Evolutionary conservation across 192 early-diverging fungal species (phyloP).

Genomic region (Coemansia sp.): DNA sequence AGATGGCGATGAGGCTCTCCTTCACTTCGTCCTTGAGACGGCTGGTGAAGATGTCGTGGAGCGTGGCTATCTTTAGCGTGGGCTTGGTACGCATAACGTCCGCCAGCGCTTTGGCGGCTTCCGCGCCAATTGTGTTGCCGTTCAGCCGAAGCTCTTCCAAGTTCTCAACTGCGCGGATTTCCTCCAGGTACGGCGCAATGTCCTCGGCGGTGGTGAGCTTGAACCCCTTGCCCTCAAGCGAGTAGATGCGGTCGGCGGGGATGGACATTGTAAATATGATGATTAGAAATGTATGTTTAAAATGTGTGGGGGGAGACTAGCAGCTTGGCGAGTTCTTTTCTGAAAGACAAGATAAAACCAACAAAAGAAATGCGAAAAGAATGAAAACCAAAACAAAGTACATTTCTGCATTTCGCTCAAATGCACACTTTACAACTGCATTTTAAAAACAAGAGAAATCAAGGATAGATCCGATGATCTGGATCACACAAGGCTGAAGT

Average conservation of each 20-base stretch:
- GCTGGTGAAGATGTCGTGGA: slow-evolving; percentile 94
- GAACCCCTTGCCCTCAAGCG: slow-evolving; percentile 85
- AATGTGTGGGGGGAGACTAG: not conserved
- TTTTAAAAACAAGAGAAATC: no score
- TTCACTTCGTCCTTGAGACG: slow-evolving; percentile 91
- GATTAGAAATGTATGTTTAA: not conserved
- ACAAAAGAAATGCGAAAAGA: not conserved
- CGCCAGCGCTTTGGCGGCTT: slow-evolving; percentile 82
- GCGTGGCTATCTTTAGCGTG: slow-evolving; percentile 77
- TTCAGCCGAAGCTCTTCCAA: slow-evolving; percentile 74
- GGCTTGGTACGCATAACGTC: slow-evolving; percentile 67
- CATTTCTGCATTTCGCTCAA: not conserved
- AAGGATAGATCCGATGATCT: slow-evolving; percentile 3
- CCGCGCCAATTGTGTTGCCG: slow-evolving; percentile 94
- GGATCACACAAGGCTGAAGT: not conserved
- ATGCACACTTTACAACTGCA: no score
- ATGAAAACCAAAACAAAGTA: no score
- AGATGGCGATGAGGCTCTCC: slow-evolving; percentile 75
- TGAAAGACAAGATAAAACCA: no score
- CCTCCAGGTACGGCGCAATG: slow-evolving; percentile 73
- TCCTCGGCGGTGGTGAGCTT: slow-evolving; percentile 87
- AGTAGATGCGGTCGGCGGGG: slow-evolving; percentile 64
- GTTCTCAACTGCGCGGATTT: slow-evolving; percentile 65
- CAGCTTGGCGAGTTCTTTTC: no score
- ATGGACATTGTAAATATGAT: slow-evolving; percentile 21